Evolutionary conservation across 179 eudicot genomes (phyloP).

Genomic region (Nepenthes alata): DNA sequence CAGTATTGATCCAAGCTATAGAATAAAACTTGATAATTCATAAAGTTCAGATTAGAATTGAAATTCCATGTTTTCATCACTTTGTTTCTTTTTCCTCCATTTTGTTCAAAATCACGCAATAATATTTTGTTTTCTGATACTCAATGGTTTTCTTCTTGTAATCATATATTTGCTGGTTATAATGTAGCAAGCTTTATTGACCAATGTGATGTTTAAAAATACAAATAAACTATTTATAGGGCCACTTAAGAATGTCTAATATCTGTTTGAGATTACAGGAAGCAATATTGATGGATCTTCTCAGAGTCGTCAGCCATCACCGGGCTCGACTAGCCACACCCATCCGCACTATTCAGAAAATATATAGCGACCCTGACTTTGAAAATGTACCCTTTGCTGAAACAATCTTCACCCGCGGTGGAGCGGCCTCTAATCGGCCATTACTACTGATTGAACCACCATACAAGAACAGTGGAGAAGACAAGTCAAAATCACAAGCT

Average conservation of each 20-base stretch:
- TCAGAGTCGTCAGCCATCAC: constrained; percentile 79
- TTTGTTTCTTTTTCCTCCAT: too few species aligned
- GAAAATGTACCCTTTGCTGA: constrained; percentile 36
- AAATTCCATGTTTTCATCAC: too few species aligned
- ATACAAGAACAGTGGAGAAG: constrained; percentile 71
- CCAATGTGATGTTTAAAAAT: background rate
- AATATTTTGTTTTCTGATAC: background rate
- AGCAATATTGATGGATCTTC: constrained; percentile 74
- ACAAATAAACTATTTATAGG: background rate
- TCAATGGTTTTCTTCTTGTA: background rate
- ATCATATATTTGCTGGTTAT: background rate
- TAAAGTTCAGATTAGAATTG: background rate
- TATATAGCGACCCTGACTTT: constrained; percentile 37
- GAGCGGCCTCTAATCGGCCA: constrained; percentile 40
- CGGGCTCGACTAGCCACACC: constrained; percentile 91
- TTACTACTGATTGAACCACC: constrained; percentile 63
- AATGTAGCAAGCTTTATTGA: background rate
- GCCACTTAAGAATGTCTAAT: background rate
- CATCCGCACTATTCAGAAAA: constrained; percentile 72
- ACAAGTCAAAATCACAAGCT: constrained; percentile 50
- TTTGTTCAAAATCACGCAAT: background rate
- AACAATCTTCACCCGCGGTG: constrained; percentile 19
- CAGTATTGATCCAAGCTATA: too few species aligned
- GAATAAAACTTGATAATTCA: too few species aligned
- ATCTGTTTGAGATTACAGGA: constrained; percentile 40